Base-by-base conservation (phyloP, 2,329 filamentous ascomycete species). In the Aspergillus ochraceoroseus region DNA sequence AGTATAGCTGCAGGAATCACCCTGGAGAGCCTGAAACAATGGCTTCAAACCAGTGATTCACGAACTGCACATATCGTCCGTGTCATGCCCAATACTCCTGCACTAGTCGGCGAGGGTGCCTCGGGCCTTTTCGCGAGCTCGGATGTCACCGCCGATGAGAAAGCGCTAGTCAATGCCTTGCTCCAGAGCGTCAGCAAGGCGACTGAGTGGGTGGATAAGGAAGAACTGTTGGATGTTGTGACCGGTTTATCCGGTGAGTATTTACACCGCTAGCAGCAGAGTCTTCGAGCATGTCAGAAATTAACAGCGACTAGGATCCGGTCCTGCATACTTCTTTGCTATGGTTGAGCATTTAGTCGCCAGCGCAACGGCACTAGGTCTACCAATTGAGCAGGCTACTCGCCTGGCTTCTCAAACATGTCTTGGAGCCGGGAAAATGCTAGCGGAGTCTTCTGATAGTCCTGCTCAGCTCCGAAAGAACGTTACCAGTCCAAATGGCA, bases 21-120 rank as follows among this genome's bases (percentile, higher is more conserved):
- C 2, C 47, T 63, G 11, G 46, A 47, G 5, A 62, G 58, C 34
- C 19, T 63, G 45, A 41, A 54, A 28, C 48, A 51, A 23, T 63
- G 60, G 60, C 44, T 58, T 11, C 43, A 38, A n/a, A 58, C 55
- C 0, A 32, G 32, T 7, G 56, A 60, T 29, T 54, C 56, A 3
- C 45, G 50, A 7, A 41, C 39, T 0, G 50, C 55, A 5, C 59
- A 59, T 37, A 50, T 57, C 32, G 57, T 63, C 5, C 57, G 60
- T n/a, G 60, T 63, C 6, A 63, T 63, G 60, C 60, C 60, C 4
- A 63, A 63, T 37, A 63, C 60, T 1, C 60, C 60, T 1, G 60
- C 60, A 3, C 45, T 63, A 2, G 57, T 63, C 2, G 49, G 53
- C 0, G 58, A 63, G 50, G 60, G 60, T n/a, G 59, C 60, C 0